Conservation (phyloP, 257 asterid species). For the Fraxinus quadrangulata region DNA sequence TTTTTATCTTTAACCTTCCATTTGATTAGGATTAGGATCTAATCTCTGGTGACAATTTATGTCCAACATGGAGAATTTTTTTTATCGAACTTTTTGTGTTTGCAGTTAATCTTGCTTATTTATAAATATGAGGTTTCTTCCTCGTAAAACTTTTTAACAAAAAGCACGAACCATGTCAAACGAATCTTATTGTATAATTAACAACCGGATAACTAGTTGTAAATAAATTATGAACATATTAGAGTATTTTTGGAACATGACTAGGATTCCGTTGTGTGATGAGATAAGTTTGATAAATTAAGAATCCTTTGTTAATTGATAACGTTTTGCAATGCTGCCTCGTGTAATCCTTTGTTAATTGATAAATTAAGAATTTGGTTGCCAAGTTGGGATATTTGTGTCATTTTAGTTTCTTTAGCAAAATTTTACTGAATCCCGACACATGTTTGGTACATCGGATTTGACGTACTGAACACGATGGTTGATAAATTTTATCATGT, state of each 20-base stretch:
- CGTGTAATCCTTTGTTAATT: conserved; percentile 10
- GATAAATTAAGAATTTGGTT: background rate
- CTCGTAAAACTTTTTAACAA: no score
- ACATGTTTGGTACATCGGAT: background rate
- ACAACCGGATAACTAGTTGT: conserved; percentile 14
- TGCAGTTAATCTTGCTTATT: no score
- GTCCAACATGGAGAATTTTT: no score
- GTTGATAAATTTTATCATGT: no score
- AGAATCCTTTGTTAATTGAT: no score
- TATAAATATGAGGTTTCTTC: no score
- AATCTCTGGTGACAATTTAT: no score
- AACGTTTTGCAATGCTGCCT: conserved; percentile 33
- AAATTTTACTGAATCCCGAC: background rate
- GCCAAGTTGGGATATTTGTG: background rate
- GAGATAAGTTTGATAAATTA: conserved; percentile 39
- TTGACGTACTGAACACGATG: background rate
- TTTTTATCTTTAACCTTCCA: no score
- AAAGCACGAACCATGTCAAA: no score
- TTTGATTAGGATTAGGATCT: no score
- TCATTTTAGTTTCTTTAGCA: background rate
- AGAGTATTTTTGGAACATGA: conserved; percentile 22
- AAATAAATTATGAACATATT: conserved; percentile 4
- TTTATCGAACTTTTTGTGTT: no score
- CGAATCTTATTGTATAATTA: background rate
- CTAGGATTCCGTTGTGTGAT: conserved; percentile 8